Evolutionary conservation across 371 early-diverging fungal genomes (phyloP), one percentile per base, ranked within the genome.

Genomic region (Mortierella sp.): DNA sequence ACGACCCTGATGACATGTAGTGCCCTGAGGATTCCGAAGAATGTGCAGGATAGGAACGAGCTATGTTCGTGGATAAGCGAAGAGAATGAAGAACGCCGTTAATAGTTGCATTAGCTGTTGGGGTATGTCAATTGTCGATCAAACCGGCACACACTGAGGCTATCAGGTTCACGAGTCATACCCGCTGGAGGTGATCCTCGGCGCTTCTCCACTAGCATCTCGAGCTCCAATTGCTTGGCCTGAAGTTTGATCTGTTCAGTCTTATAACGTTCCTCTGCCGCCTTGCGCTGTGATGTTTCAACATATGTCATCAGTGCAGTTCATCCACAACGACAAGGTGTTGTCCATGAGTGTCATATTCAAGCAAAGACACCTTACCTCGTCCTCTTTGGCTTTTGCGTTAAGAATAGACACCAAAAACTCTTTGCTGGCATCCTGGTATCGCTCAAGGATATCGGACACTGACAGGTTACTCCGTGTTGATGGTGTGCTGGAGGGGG

Each of bases 201-300:
- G 19, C 68, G 65, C 34, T 51, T 63, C 54, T 79, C 79, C 21
- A 59, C 48, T 31, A 61, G 56, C 24, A 80, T 50, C 14, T 80
- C 79, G 9, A 80, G 57, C 19, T 80, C 81, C 14, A 80, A 54
- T 24, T 80, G 74, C 48, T 80, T 80, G 16, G 74, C 51, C 56
- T 80, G 81, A 5, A 80, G 64, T 13, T 70, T 73, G 48, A 80
- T 47, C 44, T 67, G 63, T 54, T 80, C 81, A 0, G 76, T 74
- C 62, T 64, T 73, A 60, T 74, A 74, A 29, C 79, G 78, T 51
- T 78, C 81, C 45, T 80, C 81, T 45, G 78, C 81, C 6, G 81
- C 74, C 43, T 61, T 61, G 9, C 81, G 58, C 81, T 80, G 59
- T 40, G 14, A 16, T 31, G 40, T 43, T 9, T 43, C 14, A 7